Evolutionary conservation across 2,329 filamentous ascomycete genomes (phyloP), one percentile per base, ranked within the genome.

Genomic region (Epichloe bromicola): DNA sequence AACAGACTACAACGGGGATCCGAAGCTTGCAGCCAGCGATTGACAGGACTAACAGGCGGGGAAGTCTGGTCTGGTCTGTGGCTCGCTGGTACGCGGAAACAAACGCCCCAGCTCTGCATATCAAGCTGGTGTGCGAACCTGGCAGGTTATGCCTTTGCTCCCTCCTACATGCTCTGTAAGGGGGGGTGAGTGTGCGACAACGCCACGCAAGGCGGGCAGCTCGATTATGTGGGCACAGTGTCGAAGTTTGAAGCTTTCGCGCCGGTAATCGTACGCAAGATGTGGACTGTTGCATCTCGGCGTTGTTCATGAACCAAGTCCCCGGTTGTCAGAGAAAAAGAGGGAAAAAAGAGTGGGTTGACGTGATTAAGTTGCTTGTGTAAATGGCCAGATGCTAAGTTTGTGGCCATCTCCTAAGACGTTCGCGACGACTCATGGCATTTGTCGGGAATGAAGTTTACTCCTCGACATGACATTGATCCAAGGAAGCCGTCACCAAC

Each of bases 41-140:
- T 26, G 5, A 26, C 23, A 26, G 23, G 23, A 26, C 53, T 53
- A 48, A 50, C 42, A 48, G 46, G 49, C 41, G 46, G 47, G 47
- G 36, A 40, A 52, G 10, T 11, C 30, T 30, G 26, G 8, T 30
- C 30, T 30, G 30, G 30, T 30, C 30, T 30, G 30, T 39, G 38
- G n/a, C 15, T n/a, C 23, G 26, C 12, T 33, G 26, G 17, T 20
- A 23, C 42, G 34, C 33, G 34, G 20, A 40, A 41, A 48, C 52
- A 53, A 44, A 52, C 49, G 52, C 51, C 47, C 49, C 48, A 50
- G 41, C 48, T 52, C 46, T 52, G 46, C 44, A 55, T 40, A 49
- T 47, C 41, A 51, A 48, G 50, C 50, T 50, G 26, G n/a, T 26
- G 3, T 33, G 42, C 26, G 5, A 26, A 23, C 41, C 8, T 20